Base-by-base conservation (phyloP, 345 rosid species). In the Tarenaya hassleriana region DNA sequence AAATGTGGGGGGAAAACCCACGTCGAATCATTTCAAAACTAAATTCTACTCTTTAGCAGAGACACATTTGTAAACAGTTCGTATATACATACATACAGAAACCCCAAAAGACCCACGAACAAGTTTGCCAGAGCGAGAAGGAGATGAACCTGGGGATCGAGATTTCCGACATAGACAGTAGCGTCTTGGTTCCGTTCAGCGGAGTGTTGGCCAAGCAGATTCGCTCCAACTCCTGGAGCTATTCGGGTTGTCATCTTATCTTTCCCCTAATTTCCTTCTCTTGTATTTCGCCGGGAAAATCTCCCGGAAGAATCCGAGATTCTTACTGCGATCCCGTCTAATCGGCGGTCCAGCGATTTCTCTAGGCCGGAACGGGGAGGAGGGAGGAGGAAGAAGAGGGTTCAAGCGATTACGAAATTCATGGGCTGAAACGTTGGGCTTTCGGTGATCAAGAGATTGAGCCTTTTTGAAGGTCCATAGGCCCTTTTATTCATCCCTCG, bases 151-250 rank as follows among this genome's bases (percentile, higher is more conserved):
- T 86, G 95, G 12, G 88, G 82, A 43, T 84, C 95, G 58, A 89
- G 90, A 58, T 77, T 74, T 4, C 97, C 90, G 53, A 89, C 96
- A 58, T 90, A 94, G 34, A 94, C 95, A 32, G 97, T 94, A 64
- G 99, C 99, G 51, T 94, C 97, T 68, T 94, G 99, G 57, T 94
- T 94, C 38, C 99, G 72, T 75, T 94, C 99, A 11, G 94, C 88
- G 4, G 99, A 74, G 75, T 94, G 99, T 63, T 94, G 99, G 41
- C 97, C 99, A 0, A 94, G 86, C 64, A 94, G 73, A 75, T 94
- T 94, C 2, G 99, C 97, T 66, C 97, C 97, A 0, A 94, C 99
- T 13, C 95, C 97, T 0, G 99, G 97, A 62, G 99, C 96, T 39
- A 94, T 94, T 67, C 95, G 67, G 15, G 89, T 94, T 16, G 99